Evolutionary conservation across 1,284 basidiomycete species (phyloP).

Genomic region (Mrakiaceae sp.): DNA sequence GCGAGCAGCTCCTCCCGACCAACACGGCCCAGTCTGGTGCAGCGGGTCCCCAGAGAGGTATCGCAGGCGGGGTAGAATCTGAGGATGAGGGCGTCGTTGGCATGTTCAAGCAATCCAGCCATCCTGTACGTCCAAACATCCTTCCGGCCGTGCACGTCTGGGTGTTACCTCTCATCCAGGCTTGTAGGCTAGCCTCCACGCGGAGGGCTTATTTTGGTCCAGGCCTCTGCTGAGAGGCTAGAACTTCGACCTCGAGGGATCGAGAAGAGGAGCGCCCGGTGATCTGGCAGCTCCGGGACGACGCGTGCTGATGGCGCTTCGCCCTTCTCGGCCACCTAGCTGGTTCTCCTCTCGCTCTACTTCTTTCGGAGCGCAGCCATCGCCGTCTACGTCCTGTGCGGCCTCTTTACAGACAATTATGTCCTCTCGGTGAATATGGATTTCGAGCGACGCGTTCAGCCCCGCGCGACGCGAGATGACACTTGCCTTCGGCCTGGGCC

Average conservation of each 20-base stretch:
- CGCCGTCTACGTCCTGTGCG: constrained; percentile 74
- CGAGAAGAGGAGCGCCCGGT: constrained; percentile 20
- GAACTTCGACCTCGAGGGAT: background rate
- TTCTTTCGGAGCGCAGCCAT: constrained; percentile 76
- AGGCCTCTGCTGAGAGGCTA: background rate
- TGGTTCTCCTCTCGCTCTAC: constrained; percentile 70
- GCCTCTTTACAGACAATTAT: constrained; percentile 69
- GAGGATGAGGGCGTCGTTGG: constrained; percentile 29
- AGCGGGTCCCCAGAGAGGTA: too few relatives aligned
- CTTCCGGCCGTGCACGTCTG: background rate
- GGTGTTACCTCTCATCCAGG: too few relatives aligned
- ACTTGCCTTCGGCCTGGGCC: too few relatives aligned
- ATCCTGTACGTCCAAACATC: constrained; percentile 1
- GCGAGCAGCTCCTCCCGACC: background rate
- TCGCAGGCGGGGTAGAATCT: background rate
- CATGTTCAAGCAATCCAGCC: constrained; percentile 26
- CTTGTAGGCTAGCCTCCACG: too few relatives aligned
- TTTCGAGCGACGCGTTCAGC: too few relatives aligned
- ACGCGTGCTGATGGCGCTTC: constrained; percentile 24
- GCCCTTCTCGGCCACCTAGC: constrained; percentile 3
- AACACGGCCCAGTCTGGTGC: constrained; percentile 23
- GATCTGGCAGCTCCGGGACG: too few relatives aligned
- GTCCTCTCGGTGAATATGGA: constrained; percentile 60
- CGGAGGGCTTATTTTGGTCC: background rate
- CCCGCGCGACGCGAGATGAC: too few relatives aligned